Conservation (phyloP, 2,329 filamentous ascomycete genomes). For the Pseudohalonectria lignicola region DNA sequence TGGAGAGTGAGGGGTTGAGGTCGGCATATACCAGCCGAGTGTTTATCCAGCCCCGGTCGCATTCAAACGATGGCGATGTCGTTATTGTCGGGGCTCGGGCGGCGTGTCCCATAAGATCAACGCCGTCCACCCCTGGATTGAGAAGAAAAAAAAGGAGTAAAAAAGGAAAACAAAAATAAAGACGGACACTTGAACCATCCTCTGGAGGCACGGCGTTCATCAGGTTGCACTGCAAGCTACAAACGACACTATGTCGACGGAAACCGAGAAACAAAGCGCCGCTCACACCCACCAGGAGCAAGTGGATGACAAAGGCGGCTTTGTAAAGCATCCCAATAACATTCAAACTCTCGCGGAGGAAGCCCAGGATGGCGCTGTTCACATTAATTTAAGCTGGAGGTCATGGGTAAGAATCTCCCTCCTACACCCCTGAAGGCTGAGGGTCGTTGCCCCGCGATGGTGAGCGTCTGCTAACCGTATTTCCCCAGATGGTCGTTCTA, state of each 20-base stretch:
- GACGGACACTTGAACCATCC: too few relatives aligned
- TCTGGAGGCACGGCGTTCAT: too few relatives aligned
- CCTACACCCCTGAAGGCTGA: neutral
- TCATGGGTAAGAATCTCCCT: constrained; percentile 30
- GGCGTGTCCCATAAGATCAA: too few relatives aligned
- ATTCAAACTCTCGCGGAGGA: constrained; percentile 16
- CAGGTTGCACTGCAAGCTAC: too few relatives aligned
- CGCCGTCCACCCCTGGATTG: too few relatives aligned
- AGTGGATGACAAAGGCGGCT: neutral
- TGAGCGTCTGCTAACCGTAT: neutral
- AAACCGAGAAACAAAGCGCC: neutral
- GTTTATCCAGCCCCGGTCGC: too few relatives aligned
- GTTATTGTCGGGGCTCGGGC: too few relatives aligned
- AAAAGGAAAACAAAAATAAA: too few relatives aligned
- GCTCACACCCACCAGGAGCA: neutral
- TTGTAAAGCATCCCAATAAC: neutral
- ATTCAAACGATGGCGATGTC: too few relatives aligned
- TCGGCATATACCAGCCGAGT: too few relatives aligned
- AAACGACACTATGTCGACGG: neutral
- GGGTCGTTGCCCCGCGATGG: neutral
- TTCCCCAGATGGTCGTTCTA: constrained; percentile 22
- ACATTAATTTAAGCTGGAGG: constrained; percentile 40
- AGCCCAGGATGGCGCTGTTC: constrained; percentile 19
- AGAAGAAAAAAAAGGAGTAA: too few relatives aligned
- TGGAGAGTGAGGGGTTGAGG: too few relatives aligned